Percentiles rank a stretch among this genome's conserved stretches.
Conservation (phyloP, 495 filamentous ascomycete genomes). For the Penicillium manginii region DNA sequence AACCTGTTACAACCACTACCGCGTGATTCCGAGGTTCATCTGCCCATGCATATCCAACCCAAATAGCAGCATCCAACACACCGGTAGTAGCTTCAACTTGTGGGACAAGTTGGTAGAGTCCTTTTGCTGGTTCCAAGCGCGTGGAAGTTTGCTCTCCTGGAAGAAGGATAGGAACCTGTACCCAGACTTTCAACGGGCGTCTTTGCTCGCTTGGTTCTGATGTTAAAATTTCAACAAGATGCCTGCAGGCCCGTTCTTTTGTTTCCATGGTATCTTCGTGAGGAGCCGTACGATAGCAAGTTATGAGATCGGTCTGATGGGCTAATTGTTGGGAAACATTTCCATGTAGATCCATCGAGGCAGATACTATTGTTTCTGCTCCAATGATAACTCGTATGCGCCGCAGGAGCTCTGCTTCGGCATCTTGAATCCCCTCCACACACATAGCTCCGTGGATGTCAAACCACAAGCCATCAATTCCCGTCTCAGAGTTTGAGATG, state of each 20-base stretch:
- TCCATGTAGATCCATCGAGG: conserved; percentile 62
- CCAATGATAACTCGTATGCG: conserved; percentile 53
- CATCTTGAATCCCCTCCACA: conserved; percentile 56
- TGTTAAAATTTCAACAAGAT: conserved; percentile 54
- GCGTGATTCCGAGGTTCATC: conserved; percentile 61
- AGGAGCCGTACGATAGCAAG: conserved; percentile 60
- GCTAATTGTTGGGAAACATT: conserved; percentile 57
- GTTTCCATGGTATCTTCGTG: conserved; percentile 57
- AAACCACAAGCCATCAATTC: conserved; percentile 57
- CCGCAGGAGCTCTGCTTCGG: conserved; percentile 53
- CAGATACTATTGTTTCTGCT: conserved; percentile 52
- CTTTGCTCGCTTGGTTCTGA: not conserved
- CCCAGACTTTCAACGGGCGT: conserved; percentile 59
- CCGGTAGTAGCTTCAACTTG: conserved; percentile 43
- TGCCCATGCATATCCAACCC: conserved; percentile 65
- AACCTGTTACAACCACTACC: conserved; percentile 56
- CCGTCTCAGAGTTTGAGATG: conserved; percentile 18
- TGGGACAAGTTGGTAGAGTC: conserved; percentile 55
- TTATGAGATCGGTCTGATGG: conserved; percentile 57
- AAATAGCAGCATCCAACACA: conserved; percentile 58
- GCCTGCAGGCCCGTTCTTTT: conserved; percentile 57
- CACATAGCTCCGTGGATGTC: conserved; percentile 65
- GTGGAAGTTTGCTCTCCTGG: conserved; percentile 64
- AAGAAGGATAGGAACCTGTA: conserved; percentile 56
- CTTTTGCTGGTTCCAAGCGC: conserved; percentile 55